Evolutionary conservation across 768 basidiomycete genomes (phyloP), one percentile per base, ranked within the genome.

Genomic region (Trametes cingulata): DNA sequence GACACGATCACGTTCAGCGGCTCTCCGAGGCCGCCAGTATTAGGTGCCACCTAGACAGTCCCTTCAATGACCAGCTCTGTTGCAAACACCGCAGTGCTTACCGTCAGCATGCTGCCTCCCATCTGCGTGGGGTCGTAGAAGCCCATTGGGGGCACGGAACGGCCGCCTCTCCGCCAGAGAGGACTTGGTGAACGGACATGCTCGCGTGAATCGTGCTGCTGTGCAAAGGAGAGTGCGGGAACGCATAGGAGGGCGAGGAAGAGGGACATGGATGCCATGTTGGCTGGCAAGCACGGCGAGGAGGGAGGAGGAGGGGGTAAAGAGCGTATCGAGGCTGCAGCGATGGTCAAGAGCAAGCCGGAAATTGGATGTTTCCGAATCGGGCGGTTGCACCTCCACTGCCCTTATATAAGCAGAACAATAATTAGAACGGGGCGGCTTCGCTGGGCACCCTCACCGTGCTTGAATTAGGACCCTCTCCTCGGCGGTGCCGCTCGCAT

Each of bases 1-100:
- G 90, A 87, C 20, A 97, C 75, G 67, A 97, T 90, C 54, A 80
- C 78, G 67, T 97, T 97, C 43, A 96, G 73, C 6, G 94, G 94
- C 75, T 96, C 95, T 36, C 92, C 92, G 49, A 89, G 85, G 7
- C 89, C 91, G 67, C 76, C 86, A 8, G 91, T 91, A 17, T 70
- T 65, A 12, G 76, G 76, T 7, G 84, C 79, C 73, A 79, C 64
- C 86, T 89, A 45, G 1, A 39, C 20, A 42, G 39, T 43, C 22
- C 33, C 53, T 62, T 27, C 54, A 56, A 39, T 24, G 29, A 43
- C 48, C 22, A n/a, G 59, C 10, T 25, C 17, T 14, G 22, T 27
- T 29, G 20, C 2, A 24, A 12, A 2, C 19, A 12, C 3, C 35
- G 47, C 29, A 12, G 25, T 69, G 76, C 89, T 58, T 65, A 93